Evolutionary conservation across 805 yeast genomes (phyloP).

Genomic region (Yamadazyma endophytica): DNA sequence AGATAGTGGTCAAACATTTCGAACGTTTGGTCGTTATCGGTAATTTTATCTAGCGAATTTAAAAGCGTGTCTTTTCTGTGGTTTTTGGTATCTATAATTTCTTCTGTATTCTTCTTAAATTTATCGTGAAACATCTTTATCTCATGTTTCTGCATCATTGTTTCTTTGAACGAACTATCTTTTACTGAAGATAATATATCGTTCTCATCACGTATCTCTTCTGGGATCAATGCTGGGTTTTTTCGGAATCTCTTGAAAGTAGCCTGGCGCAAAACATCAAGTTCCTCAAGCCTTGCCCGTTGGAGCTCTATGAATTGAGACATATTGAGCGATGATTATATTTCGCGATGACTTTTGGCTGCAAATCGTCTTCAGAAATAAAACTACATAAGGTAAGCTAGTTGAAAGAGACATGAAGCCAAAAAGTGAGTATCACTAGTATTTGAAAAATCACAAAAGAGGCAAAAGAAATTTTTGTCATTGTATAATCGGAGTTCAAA

Average conservation of each 20-base stretch:
- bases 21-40: slow-evolving; percentile 6
- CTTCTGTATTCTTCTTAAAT: slow-evolving; percentile 25
- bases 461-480: no score
- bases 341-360: no score
- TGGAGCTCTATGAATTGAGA: slow-evolving; percentile 29
- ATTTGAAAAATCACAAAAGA: no score
- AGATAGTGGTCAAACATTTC: slow-evolving; percentile 5
- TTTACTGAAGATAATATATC: slow-evolving; percentile 14
- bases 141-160: slow-evolving; percentile 66
- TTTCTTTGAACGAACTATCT: slow-evolving; percentile 46
- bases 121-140: slow-evolving; percentile 47
- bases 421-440: no score
- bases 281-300: slow-evolving; percentile 49
- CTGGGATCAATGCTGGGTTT: slow-evolving; percentile 53
- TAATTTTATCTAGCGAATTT: slow-evolving; percentile 3
- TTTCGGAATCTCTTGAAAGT: slow-evolving; percentile 56
- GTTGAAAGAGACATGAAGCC: no score
- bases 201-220: slow-evolving; percentile 10
- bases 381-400: no score
- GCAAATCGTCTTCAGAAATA: no score
- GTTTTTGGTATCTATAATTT: slow-evolving; percentile 6
- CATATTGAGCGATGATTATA: no score
- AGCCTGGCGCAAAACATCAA: slow-evolving; percentile 69
- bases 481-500: no score
- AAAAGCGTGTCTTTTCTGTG: slow-evolving; percentile 4